Percentiles rank a stretch among this genome's conserved stretches.
Evolutionary conservation across 148 eudicot genomes (phyloP).

Genomic region (Camellia sinensis): DNA sequence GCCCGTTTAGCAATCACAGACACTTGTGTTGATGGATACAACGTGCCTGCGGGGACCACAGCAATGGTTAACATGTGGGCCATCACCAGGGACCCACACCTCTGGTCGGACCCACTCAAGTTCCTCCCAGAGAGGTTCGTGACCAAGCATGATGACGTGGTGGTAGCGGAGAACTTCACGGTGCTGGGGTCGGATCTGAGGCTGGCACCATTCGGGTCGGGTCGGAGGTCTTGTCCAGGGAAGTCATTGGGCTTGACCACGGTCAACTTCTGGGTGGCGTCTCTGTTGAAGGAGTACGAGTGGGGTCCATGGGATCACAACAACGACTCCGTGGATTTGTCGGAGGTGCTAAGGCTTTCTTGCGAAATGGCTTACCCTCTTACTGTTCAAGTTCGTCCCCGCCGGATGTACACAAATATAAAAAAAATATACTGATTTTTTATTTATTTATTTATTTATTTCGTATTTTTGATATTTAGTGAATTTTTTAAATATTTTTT

Average conservation of each 20-base stretch:
- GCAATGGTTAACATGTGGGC: slow-evolving; percentile 89
- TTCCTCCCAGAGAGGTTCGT: slow-evolving; percentile 61
- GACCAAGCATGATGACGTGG: background rate
- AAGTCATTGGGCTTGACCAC: slow-evolving; percentile 56
- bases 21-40: slow-evolving; percentile 39
- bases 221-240: slow-evolving; percentile 63
- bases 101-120: slow-evolving; percentile 49
- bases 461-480: no score
- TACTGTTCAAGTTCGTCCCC: slow-evolving; percentile 23
- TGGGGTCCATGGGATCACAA: slow-evolving; percentile 22
- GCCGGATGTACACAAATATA: background rate
- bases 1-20: slow-evolving; percentile 57
- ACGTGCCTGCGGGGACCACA: slow-evolving; percentile 68
- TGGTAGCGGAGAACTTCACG: slow-evolving; percentile 30
- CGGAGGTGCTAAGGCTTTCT: slow-evolving; percentile 55
- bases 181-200: slow-evolving; percentile 60
- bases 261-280: slow-evolving; percentile 57
- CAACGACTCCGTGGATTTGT: slow-evolving; percentile 36
- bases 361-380: slow-evolving; percentile 76
- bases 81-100: slow-evolving; percentile 49
- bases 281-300: slow-evolving; percentile 47
- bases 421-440: no score
- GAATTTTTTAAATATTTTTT: no score
- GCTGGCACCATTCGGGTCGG: slow-evolving; percentile 75
- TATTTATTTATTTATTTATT: no score